These are phyloP conservation scores for Corynascus novoguineensis DNA, from an alignment of 495 filamentous ascomycete genomes.

Conservation along the genomic window DNA sequence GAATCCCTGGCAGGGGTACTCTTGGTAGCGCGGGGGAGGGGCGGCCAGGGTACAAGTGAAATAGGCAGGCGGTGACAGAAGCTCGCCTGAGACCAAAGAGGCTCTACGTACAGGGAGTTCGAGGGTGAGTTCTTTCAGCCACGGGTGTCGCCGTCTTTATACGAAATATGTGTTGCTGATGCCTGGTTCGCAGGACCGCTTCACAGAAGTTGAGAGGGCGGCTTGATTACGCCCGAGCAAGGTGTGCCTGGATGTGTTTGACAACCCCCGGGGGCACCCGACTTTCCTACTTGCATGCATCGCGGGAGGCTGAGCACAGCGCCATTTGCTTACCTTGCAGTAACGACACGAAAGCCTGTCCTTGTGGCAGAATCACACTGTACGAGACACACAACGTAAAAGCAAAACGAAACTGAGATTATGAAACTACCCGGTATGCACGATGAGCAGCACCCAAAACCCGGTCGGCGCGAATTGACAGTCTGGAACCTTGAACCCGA, in stretches of 20 bases:
- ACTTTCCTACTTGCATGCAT: constrained; percentile 17
- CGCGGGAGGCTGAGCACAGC: constrained; percentile 18
- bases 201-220: background rate
- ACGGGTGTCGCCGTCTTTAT: background rate
- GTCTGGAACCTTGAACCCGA: constrained; percentile 1
- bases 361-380: background rate
- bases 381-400: background rate
- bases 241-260: too few species aligned
- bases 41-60: background rate
- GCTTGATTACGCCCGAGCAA: too few species aligned
- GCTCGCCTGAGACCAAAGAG: background rate
- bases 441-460: constrained; percentile 12
- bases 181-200: background rate
- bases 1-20: background rate
- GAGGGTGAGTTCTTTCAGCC: background rate
- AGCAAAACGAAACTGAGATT: constrained; percentile 23
- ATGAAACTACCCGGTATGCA: constrained; percentile 24
- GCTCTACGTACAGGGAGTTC: background rate
- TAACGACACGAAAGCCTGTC: background rate
- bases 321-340: background rate
- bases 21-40: background rate
- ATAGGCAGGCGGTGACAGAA: background rate
- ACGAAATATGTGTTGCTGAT: background rate
- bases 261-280: too few species aligned
- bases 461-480: constrained; percentile 8